Percentiles rank a stretch among this genome's conserved stretches.
Conservation (phyloP, 352 stramenopile genomes). For the Globisporangium paddicum region DNA sequence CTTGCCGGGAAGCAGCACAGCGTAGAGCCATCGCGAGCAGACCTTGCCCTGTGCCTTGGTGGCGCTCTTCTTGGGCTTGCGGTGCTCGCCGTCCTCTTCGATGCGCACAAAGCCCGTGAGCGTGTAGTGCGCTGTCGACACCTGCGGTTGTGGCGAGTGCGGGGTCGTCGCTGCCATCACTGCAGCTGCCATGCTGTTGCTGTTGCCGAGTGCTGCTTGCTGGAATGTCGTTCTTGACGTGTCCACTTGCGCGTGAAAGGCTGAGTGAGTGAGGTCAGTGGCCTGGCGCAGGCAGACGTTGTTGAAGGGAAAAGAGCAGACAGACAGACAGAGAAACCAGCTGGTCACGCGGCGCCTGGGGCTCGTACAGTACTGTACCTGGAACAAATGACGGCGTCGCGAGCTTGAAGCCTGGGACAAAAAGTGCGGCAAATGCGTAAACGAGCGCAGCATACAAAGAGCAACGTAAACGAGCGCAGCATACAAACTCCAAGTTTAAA, state of each 20-base stretch:
- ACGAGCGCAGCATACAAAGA: neutral
- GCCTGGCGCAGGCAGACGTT: no score
- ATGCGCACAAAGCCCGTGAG: constrained; percentile 52
- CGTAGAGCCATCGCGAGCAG: constrained; percentile 56
- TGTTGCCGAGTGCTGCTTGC: neutral
- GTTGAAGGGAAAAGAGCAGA: constrained; percentile 1
- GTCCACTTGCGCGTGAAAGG: neutral
- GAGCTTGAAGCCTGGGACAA: neutral
- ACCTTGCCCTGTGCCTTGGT: constrained; percentile 17
- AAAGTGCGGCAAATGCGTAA: neutral
- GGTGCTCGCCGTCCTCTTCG: constrained; percentile 32
- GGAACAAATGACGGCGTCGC: neutral
- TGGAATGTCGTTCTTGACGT: neutral
- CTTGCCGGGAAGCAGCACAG: constrained; percentile 34
- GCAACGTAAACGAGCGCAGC: neutral
- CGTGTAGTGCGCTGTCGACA: constrained; percentile 4
- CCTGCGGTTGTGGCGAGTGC: neutral
- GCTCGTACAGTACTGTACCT: neutral
- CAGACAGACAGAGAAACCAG: neutral
- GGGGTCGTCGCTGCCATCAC: neutral
- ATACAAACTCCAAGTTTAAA: neutral
- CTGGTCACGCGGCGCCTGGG: neutral
- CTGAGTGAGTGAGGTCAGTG: constrained; percentile 1
- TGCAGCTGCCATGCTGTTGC: neutral
- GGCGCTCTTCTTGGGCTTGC: neutral